Conservation (phyloP, 75 land plant genomes). For the Selaginella moellendorffii region DNA sequence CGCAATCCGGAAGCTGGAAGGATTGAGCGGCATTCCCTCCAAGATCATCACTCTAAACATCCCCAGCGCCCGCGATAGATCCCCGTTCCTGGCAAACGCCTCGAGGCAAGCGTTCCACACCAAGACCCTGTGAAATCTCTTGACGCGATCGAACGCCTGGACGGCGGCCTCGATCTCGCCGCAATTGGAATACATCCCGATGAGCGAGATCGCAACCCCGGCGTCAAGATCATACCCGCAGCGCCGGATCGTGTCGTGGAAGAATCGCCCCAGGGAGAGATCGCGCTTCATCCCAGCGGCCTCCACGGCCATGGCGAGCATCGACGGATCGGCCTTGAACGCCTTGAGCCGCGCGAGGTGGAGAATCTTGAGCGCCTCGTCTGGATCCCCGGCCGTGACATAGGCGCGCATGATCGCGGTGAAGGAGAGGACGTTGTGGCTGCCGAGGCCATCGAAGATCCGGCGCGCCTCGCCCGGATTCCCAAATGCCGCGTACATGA, state of each 20-base stretch:
- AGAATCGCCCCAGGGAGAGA: background rate
- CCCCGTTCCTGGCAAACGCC: background rate
- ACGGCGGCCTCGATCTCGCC: background rate
- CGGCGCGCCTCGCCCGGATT: background rate
- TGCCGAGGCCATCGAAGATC: background rate
- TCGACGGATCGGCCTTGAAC: background rate
- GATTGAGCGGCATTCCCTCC: background rate
- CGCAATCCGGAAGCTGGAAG: background rate
- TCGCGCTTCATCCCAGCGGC: background rate
- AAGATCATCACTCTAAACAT: background rate
- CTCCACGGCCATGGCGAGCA: background rate
- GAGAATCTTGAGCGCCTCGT: background rate
- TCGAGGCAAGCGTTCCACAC: background rate
- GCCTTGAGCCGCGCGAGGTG: background rate
- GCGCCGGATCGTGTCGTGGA: background rate
- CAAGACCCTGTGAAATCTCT: background rate
- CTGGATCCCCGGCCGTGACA: background rate
- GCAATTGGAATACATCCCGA: background rate
- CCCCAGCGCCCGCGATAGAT: background rate
- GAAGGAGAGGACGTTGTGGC: background rate
- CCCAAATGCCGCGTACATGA: background rate
- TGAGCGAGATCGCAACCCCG: background rate
- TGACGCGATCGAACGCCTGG: background rate
- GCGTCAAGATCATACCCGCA: background rate
- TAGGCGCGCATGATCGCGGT: background rate